Evolutionary conservation across 257 asterid species (phyloP), one percentile per base, ranked within the genome.

Genomic region (Buddleja alternifolia): DNA sequence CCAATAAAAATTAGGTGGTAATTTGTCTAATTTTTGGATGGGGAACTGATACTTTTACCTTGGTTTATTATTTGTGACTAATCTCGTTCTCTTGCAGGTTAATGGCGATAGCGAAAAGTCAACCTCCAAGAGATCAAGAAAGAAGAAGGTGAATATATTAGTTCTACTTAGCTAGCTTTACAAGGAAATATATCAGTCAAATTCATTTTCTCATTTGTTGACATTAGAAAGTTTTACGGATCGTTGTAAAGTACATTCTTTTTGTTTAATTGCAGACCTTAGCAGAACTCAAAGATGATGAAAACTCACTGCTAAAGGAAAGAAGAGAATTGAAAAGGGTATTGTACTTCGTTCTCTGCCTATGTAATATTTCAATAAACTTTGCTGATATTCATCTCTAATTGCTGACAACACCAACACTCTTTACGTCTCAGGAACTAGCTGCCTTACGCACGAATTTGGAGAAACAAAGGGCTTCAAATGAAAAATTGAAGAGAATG

Each of bases 311-410:
- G 55, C 72, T 72, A 10, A 81, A 70, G 80, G 97, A 91, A 83
- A 80, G 84, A 79, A 80, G 81, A 60, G 88, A 72, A 59, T 47
- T 86, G 81, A 81, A 86, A 70, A 86, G 80, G 93, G 97, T 91
- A 85, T 69, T 15, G 41, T 21, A 44, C 42, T 21, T 66, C 17
- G 34, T 48, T 59, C 10, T 21, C 39, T 25, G 29, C 45, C 16
- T 17, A 11, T 8, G 16, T 54, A 21, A 50, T 56, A 6, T 21
- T 45, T 21, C 3, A 8, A 12, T 34, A 53, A 25, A 32, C 9
- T 40, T 39, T 5, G 71, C 15, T 42, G 29, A 12, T 29, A 36
- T 61, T 51, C 14, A 14, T 44, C 10, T 16, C 51, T 36, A 48
- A 45, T 41, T 56, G 48, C 52, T 74, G 48, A 55, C 29, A 45